A percentile compares a stretch with the other conserved stretches of the same genome.
Evolutionary conservation across 2,329 filamentous ascomycete genomes (phyloP).

Genomic region (Colletotrichum neosansevieriae): DNA sequence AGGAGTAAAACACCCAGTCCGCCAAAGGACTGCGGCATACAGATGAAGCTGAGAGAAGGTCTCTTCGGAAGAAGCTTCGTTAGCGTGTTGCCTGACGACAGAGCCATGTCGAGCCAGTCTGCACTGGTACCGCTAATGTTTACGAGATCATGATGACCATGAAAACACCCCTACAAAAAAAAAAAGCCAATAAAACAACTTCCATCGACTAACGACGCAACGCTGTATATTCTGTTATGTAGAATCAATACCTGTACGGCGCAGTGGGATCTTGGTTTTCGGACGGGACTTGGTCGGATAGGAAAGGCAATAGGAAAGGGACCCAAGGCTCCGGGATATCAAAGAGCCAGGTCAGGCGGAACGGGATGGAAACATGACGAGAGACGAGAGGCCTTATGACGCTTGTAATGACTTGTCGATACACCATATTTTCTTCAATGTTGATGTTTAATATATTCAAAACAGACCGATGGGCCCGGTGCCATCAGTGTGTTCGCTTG

Average conservation of each 20-base stretch:
- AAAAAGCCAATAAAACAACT: neutral
- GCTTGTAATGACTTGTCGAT: constrained; percentile 39
- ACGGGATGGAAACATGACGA: constrained; percentile 16
- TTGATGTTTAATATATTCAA: constrained; percentile 6
- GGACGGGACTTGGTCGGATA: constrained; percentile 34
- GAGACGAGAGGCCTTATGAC: constrained; percentile 21
- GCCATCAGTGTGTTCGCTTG: neutral
- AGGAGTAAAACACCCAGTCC: constrained; percentile 38
- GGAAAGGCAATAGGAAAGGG: constrained; percentile 26
- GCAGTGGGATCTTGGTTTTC: constrained; percentile 25
- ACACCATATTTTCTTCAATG: constrained; percentile 23
- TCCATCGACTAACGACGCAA: constrained; percentile 15
- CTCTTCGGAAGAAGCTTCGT: constrained; percentile 55
- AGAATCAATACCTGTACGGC: constrained; percentile 21
- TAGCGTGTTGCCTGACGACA: constrained; percentile 56
- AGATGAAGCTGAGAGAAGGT: constrained; percentile 55
- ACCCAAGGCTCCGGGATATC: neutral
- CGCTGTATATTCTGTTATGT: constrained; percentile 36
- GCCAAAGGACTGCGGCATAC: constrained; percentile 47
- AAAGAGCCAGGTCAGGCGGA: constrained; percentile 9
- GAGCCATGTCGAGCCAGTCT: constrained; percentile 64
- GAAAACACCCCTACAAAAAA: neutral
- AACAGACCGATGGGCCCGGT: neutral
- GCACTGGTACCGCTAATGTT: constrained; percentile 72
- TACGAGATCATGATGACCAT: constrained; percentile 54